Evolutionary conservation across 2,329 filamentous ascomycete genomes (phyloP).

Genomic region (Grosmannia clavigera): DNA sequence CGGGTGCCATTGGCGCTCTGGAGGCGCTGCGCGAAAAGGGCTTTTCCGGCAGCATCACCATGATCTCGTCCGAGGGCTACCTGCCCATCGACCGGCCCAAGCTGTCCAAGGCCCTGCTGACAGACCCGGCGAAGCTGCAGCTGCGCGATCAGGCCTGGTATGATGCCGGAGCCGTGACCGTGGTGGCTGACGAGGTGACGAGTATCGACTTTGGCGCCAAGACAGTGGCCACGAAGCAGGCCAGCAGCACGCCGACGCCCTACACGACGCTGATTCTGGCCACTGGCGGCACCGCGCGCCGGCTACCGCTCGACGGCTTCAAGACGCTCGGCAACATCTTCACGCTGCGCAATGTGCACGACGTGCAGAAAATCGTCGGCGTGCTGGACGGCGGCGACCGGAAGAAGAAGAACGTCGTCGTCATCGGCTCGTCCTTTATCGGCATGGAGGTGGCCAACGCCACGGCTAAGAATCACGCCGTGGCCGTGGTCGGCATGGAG

Average conservation of each 20-base stretch:
- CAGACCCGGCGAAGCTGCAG: constrained; percentile 66
- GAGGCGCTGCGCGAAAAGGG: constrained; percentile 75
- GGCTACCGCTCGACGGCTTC: constrained; percentile 71
- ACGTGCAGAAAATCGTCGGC: constrained; percentile 63
- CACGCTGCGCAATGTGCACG: constrained; percentile 62
- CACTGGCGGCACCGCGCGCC: constrained; percentile 68
- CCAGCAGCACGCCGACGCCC: constrained; percentile 42
- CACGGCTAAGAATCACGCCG: constrained; percentile 63
- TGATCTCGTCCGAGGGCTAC: constrained; percentile 75
- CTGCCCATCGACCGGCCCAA: constrained; percentile 88
- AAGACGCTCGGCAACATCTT: constrained; percentile 83
- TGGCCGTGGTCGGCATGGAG: constrained; percentile 84
- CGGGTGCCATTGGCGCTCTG: constrained; percentile 67
- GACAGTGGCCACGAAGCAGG: constrained; percentile 61
- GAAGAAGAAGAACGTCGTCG: constrained; percentile 66
- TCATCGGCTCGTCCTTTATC: constrained; percentile 91
- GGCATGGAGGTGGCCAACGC: constrained; percentile 96
- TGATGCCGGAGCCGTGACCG: constrained; percentile 44
- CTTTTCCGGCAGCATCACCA: constrained; percentile 66
- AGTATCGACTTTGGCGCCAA: constrained; percentile 65
- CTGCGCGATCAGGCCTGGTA: constrained; percentile 72
- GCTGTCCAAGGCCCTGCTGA: constrained; percentile 83
- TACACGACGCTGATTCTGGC: constrained; percentile 89
- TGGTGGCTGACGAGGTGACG: constrained; percentile 52
- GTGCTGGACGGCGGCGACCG: constrained; percentile 57